A percentile compares a stretch with the other conserved stretches of the same genome.
Conservation (phyloP, 2,329 filamentous ascomycete species). For the Colletotrichum sp. region DNA sequence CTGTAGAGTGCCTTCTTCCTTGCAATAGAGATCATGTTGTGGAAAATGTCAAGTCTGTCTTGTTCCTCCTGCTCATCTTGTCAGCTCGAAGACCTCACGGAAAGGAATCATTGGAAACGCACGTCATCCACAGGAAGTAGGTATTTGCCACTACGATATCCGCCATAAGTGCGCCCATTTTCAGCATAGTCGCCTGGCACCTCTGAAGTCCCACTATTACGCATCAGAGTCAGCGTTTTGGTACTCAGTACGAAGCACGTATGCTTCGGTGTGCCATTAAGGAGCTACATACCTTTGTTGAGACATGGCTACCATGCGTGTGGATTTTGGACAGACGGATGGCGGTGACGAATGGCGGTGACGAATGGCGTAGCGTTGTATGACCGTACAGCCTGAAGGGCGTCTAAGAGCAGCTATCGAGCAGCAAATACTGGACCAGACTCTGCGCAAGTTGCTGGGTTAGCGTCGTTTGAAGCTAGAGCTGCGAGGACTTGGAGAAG, state of each 20-base stretch:
- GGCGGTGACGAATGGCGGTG: neutral
- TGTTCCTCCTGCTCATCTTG: conserved; percentile 62
- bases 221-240: neutral
- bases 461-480: neutral
- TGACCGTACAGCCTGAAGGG: neutral
- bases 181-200: conserved; percentile 50
- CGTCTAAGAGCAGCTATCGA: neutral
- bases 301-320: conserved; percentile 33
- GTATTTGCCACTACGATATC: conserved; percentile 71
- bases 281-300: conserved; percentile 30
- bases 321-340: neutral
- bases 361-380: neutral
- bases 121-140: conserved; percentile 80
- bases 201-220: conserved; percentile 1
- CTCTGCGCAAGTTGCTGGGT: neutral
- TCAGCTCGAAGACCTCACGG: neutral
- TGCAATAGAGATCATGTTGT: conserved; percentile 75
- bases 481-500: neutral
- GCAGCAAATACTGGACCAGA: neutral
- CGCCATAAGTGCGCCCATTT: conserved; percentile 74
- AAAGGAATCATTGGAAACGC: conserved; percentile 29
- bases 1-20: conserved; percentile 48
- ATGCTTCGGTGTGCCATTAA: neutral
- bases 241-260: neutral
- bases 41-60: conserved; percentile 81